Percentiles rank a stretch among this genome's conserved stretches.
These are phyloP conservation scores for Crotalaria pallida DNA, from an alignment of 306 rosid species.

Conservation along the genomic window DNA sequence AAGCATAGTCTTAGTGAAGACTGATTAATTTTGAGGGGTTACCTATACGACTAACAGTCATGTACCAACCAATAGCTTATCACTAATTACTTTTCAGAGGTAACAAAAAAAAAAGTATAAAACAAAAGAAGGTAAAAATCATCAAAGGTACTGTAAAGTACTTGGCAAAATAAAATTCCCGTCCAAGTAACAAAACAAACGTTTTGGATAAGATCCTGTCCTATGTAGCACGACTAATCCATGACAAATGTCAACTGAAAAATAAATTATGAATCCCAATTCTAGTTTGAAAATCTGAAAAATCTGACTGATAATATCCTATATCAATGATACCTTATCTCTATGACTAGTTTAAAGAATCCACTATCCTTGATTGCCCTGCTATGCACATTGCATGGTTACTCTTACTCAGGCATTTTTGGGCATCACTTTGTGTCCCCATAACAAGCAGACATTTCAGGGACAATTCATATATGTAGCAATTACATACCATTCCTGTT, in stretches of 20 bases:
- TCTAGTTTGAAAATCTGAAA: not conserved
- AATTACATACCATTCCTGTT: not conserved
- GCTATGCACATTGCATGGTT: not conserved
- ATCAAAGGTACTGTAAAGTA: not conserved
- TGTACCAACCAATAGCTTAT: too few relatives aligned
- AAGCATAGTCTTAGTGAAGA: too few relatives aligned
- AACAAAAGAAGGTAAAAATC: not conserved
- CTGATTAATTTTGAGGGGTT: too few relatives aligned
- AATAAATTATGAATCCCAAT: not conserved
- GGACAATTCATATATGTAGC: not conserved
- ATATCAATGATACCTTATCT: not conserved
- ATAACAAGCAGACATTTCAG: not conserved
- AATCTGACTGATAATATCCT: not conserved
- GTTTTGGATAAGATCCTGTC: not conserved
- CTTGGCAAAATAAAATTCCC: not conserved
- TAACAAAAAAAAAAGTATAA: too few relatives aligned
- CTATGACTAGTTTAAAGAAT: not conserved
- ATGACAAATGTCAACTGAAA: not conserved
- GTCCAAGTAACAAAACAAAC: not conserved
- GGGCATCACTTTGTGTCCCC: not conserved
- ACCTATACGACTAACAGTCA: too few relatives aligned
- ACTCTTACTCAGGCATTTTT: too few relatives aligned
- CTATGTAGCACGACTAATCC: not conserved
- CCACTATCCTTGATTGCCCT: not conserved
- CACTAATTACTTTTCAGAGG: too few relatives aligned